phyloP scores from a whole-genome alignment of 768 basidiomycete species.

The Candolleomyces eurysporus region DNA sequence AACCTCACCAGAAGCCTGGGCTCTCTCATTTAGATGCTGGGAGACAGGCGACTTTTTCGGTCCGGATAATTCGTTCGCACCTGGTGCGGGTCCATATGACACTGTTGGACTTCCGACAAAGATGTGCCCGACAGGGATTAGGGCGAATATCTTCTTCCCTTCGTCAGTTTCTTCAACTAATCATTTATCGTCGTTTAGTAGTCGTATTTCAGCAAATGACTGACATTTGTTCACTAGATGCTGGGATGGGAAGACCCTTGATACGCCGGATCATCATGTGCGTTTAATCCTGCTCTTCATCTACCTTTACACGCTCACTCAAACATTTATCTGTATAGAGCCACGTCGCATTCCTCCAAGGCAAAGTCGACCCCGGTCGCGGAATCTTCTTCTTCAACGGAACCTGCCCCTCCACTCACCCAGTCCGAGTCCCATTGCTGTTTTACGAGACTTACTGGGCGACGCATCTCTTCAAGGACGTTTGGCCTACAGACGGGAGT shows the following conservation, averaged over 20 bases:
- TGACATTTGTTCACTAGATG: neutral
- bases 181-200: neutral
- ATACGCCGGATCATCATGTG: constrained; percentile 6
- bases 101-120: neutral
- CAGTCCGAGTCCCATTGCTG: constrained; percentile 11
- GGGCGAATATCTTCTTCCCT: constrained; percentile 2
- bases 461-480: constrained; percentile 8
- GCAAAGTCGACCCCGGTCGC: neutral
- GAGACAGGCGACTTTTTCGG: constrained; percentile 4
- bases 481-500: constrained; percentile 9
- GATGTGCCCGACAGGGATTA: constrained; percentile 1
- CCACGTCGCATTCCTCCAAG: constrained; percentile 9
- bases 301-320: neutral
- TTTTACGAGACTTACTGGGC: constrained; percentile 12
- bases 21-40: constrained; percentile 2
- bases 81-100: constrained; percentile 1
- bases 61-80: constrained; percentile 4
- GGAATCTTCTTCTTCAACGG: constrained; percentile 9
- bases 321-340: neutral
- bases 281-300: neutral
- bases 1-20: neutral
- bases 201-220: neutral
- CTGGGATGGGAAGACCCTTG: constrained; percentile 8
- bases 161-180: neutral
- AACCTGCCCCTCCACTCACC: constrained; percentile 8